phyloP scores from a whole-genome alignment of 2,329 filamentous ascomycete genomes.

The Cladosporium cucumerinum region DNA sequence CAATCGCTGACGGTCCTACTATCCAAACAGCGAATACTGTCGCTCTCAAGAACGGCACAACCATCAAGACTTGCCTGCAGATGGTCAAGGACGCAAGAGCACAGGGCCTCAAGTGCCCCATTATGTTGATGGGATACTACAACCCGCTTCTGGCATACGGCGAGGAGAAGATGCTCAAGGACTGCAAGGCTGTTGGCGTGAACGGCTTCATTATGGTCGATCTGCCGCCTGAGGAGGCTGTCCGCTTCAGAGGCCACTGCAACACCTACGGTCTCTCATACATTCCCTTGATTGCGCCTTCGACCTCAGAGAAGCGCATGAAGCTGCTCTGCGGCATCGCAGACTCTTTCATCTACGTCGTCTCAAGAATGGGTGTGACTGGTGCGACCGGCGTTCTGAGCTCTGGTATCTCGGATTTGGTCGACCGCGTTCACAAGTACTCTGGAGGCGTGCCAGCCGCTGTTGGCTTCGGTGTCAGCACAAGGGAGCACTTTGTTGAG shows the following conservation, averaged over 20 bases:
- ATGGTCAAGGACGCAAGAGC: constrained; percentile 79
- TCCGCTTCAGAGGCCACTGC: constrained; percentile 85
- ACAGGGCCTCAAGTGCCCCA: constrained; percentile 72
- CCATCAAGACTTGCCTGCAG: constrained; percentile 70
- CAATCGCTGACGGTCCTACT: constrained; percentile 94
- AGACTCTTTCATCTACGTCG: constrained; percentile 98
- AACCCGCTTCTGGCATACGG: constrained; percentile 94
- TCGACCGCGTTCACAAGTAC: constrained; percentile 84
- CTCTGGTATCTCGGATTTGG: constrained; percentile 72
- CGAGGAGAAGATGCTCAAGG: constrained; percentile 80
- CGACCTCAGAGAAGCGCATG: constrained; percentile 90
- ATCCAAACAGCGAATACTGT: constrained; percentile 93
- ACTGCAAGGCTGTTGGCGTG: constrained; percentile 78
- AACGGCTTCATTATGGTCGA: constrained; percentile 98
- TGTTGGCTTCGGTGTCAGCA: constrained; percentile 95
- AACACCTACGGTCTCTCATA: constrained; percentile 82
- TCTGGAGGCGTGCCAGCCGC: constrained; percentile 87
- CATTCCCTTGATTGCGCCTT: constrained; percentile 91
- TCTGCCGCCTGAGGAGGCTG: constrained; percentile 89
- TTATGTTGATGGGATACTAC: constrained; percentile 98
- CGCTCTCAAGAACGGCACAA: constrained; percentile 85
- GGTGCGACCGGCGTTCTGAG: constrained; percentile 83
- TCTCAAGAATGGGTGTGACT: constrained; percentile 94
- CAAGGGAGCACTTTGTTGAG: constrained; percentile 84
- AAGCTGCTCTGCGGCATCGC: constrained; percentile 93